These are phyloP conservation scores for Camelina laxa DNA, from an alignment of 345 rosid species.

Conservation along the genomic window DNA sequence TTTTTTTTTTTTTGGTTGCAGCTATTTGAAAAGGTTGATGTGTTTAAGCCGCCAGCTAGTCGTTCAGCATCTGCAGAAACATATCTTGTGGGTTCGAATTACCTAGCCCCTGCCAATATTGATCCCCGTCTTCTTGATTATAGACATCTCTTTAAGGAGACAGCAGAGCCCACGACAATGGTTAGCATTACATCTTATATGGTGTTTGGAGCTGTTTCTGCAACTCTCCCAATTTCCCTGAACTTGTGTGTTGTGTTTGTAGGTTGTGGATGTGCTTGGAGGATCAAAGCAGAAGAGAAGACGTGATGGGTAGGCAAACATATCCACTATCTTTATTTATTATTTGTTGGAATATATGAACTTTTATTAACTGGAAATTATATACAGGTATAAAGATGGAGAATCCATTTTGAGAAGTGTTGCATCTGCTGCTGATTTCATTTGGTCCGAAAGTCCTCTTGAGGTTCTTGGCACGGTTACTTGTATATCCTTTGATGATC, in stretches of 20 bases:
- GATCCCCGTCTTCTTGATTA: slow-evolving; percentile 89
- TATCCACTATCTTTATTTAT: slow-evolving; percentile 4
- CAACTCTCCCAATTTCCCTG: not conserved
- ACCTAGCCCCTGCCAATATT: slow-evolving; percentile 92
- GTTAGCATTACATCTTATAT: slow-evolving; percentile 39
- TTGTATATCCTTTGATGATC: slow-evolving; percentile 69
- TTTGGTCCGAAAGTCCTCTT: slow-evolving; percentile 84
- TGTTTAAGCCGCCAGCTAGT: slow-evolving; percentile 92
- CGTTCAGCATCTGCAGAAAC: slow-evolving; percentile 93
- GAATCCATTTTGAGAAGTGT: slow-evolving; percentile 69
- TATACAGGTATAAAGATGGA: slow-evolving; percentile 79
- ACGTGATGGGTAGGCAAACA: slow-evolving; percentile 82
- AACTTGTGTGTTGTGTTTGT: slow-evolving; percentile 19
- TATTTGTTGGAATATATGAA: not conserved
- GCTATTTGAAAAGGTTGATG: slow-evolving; percentile 96
- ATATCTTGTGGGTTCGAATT: slow-evolving; percentile 76
- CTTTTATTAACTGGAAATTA: not conserved
- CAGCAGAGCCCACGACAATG: slow-evolving; percentile 67
- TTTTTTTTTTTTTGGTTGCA: slow-evolving; percentile 29
- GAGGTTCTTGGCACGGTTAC: slow-evolving; percentile 92
- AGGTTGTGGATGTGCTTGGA: slow-evolving; percentile 87
- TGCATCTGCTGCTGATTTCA: slow-evolving; percentile 79
- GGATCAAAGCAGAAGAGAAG: slow-evolving; percentile 74
- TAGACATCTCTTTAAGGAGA: slow-evolving; percentile 75
- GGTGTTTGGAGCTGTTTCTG: not conserved